Evolutionary conservation across 78 protist species (phyloP).

Genomic region (Dictyostelium brefeldianum): DNA sequence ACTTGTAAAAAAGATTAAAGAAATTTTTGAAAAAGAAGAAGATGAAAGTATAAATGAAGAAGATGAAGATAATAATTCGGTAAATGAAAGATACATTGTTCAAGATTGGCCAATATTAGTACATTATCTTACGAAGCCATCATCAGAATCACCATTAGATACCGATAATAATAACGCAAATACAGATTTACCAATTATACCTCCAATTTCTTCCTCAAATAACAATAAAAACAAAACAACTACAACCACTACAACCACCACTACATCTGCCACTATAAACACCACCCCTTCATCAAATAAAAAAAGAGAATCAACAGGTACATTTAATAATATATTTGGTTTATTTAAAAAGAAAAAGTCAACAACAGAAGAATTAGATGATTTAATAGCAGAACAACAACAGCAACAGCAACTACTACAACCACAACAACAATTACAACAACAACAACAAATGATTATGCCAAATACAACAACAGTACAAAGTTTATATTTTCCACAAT

Average conservation of each 20-base stretch:
- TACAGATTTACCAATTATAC: background rate
- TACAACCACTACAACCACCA: background rate
- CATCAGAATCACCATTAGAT: constrained; percentile 25
- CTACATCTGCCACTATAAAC: background rate
- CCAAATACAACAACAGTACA: background rate
- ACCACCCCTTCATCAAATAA: background rate
- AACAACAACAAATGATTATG: background rate
- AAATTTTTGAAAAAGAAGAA: no score
- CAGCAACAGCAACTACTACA: background rate
- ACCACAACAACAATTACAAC: background rate
- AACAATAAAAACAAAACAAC: background rate
- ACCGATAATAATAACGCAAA: background rate
- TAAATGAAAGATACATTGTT: constrained; percentile 34
- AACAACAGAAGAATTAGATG: background rate
- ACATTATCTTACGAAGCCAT: constrained; percentile 61
- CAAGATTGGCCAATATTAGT: constrained; percentile 81
- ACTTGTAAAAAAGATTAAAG: constrained; percentile 21
- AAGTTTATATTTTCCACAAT: background rate
- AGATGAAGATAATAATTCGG: background rate
- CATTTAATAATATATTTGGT: constrained; percentile 13
- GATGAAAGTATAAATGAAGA: background rate
- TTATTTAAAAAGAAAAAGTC: constrained; percentile 11
- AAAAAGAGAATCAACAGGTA: background rate
- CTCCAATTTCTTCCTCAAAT: background rate
- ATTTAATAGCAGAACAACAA: background rate